Evolutionary conservation across 768 basidiomycete species (phyloP), one percentile per base, ranked within the genome.

Genomic region (Mrakia hoshinonis): DNA sequence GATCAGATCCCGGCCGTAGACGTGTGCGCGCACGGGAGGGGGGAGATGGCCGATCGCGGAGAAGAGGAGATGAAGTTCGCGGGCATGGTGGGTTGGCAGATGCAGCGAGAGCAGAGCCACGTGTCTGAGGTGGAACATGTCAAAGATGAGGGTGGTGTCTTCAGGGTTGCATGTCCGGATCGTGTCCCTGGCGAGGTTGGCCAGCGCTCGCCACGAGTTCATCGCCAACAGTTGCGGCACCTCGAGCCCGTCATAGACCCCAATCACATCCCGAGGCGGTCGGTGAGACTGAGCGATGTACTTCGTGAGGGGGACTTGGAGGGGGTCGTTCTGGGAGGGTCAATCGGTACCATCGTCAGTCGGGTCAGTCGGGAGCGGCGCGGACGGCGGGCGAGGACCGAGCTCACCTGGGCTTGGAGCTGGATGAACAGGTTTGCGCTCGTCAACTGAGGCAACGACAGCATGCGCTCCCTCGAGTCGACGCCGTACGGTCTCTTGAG

Each of bases 111-210:
- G 47, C 31, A 72, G 58, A 9, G 70, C 51, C 0, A 67, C 39
- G 55, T 72, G 70, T 48, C 70, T 64, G 26, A 72, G 70, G 39
- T 61, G 65, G 47, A 65, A 29, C 46, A 72, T 64, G 24, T 67
- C 47, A 24, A 72, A 65, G 64, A 72, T 72, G n/a, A 61, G 51
- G 22, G 31, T 22, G 10, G 43, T 48, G 64, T 72, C 54, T 55
- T 72, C 65, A 10, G 65, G 54, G 18, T 72, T 64, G 36, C 47
- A 38, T 2, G 51, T n/a, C 15, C 55, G 43, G 46, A 67, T 72
- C 11, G 54, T 55, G 31, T 72, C 70, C 22, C 70, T 24, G 1
- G 63, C 63, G 24, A 72, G 70, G 13, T 46, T 38, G 18, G 70
- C 70, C 4, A 72, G 43, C 20, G 70, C 64, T 60, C 65, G 46